phyloP scores from a whole-genome alignment of 2,329 filamentous ascomycete genomes.

The Sporothrix mexicana region DNA sequence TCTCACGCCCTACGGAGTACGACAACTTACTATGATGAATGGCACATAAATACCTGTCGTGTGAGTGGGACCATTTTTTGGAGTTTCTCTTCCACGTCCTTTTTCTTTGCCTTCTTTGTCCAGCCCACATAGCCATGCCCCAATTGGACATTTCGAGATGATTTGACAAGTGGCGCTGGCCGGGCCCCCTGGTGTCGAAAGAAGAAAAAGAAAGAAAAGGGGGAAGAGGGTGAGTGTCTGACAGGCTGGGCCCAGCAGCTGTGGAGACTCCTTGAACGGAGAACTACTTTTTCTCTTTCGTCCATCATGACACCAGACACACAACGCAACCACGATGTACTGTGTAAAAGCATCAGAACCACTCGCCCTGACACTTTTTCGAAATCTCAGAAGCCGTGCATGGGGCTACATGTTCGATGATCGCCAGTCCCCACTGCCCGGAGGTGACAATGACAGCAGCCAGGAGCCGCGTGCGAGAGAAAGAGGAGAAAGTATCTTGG shows the following conservation, averaged over 20 bases:
- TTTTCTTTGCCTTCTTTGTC: conserved; percentile 8
- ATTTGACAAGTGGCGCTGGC: conserved; percentile 24
- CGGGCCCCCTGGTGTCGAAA: background rate
- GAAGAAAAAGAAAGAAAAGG: conserved; percentile 13
- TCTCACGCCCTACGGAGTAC: too few relatives aligned
- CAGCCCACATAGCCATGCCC: background rate
- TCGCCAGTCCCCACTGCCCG: background rate
- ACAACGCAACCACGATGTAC: background rate
- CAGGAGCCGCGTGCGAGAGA: background rate
- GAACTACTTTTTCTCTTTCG: too few relatives aligned
- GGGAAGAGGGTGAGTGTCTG: background rate
- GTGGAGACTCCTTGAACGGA: background rate
- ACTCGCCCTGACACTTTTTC: conserved; percentile 3
- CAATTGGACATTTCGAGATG: conserved; percentile 8
- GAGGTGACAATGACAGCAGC: background rate
- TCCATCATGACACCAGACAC: background rate
- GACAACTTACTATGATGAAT: too few relatives aligned
- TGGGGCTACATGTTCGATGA: background rate
- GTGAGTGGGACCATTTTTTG: conserved; percentile 10
- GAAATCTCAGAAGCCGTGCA: background rate
- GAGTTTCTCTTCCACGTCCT: background rate
- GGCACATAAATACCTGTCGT: too few relatives aligned
- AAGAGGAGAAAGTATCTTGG: background rate
- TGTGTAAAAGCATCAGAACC: background rate
- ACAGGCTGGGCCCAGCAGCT: background rate